These are phyloP conservation scores for Saturnispora dispora DNA, from an alignment of 805 yeast species.

Conservation along the genomic window DNA sequence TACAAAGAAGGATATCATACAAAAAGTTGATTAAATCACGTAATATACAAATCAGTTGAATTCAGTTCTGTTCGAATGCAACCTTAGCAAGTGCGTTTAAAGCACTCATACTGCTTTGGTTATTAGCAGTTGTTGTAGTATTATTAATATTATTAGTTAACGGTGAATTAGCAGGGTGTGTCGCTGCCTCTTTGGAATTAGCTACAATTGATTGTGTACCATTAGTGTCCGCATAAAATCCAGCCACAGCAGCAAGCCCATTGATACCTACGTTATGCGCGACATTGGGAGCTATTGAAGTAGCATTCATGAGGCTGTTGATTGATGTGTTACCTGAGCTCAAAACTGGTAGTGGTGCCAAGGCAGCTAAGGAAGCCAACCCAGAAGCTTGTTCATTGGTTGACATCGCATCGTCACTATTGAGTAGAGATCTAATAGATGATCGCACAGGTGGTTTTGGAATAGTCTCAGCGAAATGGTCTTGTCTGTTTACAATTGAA, in stretches of 20 bases:
- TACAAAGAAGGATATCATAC: not conserved
- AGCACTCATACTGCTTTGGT: constrained; percentile 24
- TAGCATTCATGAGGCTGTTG: not conserved
- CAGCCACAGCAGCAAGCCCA: constrained; percentile 7
- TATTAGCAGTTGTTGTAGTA: constrained; percentile 2
- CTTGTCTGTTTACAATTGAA: not conserved
- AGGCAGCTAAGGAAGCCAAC: not conserved
- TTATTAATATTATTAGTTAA: not conserved
- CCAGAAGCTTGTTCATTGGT: not conserved
- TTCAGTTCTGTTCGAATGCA: constrained; percentile 27
- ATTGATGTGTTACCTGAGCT: not conserved
- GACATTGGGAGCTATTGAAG: not conserved
- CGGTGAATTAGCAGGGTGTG: not conserved
- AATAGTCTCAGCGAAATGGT: not conserved
- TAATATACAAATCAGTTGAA: not conserved
- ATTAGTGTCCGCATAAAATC: constrained; percentile 1
- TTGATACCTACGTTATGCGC: constrained; percentile 2
- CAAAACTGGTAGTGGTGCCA: not conserved
- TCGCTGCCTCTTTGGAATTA: not conserved
- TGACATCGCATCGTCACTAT: constrained; percentile 3
- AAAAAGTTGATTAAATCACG: not conserved
- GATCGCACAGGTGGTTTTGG: constrained; percentile 3
- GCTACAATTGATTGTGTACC: not conserved
- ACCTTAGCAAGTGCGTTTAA: constrained; percentile 31
- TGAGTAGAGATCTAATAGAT: constrained; percentile 4